phyloP scores from a whole-genome alignment of 2,329 filamentous ascomycete species.

The Juglanconis oblonga region DNA sequence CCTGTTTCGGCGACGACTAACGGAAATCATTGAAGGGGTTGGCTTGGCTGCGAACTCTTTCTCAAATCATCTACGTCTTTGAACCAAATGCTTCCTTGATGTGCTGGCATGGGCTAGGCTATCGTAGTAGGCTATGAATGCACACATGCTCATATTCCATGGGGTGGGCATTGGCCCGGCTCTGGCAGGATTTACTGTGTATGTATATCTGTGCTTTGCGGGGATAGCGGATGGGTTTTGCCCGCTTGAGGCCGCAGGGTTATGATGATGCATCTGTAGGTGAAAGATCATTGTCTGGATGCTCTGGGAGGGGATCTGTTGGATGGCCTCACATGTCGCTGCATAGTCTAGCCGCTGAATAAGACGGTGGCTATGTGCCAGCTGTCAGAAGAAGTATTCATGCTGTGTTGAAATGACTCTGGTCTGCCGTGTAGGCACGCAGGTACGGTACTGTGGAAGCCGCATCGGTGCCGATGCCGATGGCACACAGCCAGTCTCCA shows the following conservation, averaged over 20 bases:
- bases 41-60: neutral
- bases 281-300: neutral
- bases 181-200: neutral
- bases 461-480: too few relatives aligned
- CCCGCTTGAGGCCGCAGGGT: neutral
- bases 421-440: too few relatives aligned
- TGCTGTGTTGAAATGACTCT: too few relatives aligned
- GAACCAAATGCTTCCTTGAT: neutral
- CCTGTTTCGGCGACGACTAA: constrained; percentile 40
- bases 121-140: neutral
- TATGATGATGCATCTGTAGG: neutral
- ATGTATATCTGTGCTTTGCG: neutral
- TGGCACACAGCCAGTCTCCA: too few relatives aligned
- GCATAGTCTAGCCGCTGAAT: neutral
- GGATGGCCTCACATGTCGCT: neutral
- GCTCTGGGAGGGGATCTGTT: neutral
- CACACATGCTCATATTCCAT: neutral
- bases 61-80: neutral
- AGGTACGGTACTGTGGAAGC: too few relatives aligned
- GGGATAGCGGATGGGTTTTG: neutral
- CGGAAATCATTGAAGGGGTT: constrained; percentile 34
- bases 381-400: too few relatives aligned
- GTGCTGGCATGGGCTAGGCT: neutral
- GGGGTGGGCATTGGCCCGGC: neutral
- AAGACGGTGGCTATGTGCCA: too few relatives aligned